Evolutionary conservation across 2,329 filamentous ascomycete species (phyloP).

Genomic region (Rosellinia necatrix): DNA sequence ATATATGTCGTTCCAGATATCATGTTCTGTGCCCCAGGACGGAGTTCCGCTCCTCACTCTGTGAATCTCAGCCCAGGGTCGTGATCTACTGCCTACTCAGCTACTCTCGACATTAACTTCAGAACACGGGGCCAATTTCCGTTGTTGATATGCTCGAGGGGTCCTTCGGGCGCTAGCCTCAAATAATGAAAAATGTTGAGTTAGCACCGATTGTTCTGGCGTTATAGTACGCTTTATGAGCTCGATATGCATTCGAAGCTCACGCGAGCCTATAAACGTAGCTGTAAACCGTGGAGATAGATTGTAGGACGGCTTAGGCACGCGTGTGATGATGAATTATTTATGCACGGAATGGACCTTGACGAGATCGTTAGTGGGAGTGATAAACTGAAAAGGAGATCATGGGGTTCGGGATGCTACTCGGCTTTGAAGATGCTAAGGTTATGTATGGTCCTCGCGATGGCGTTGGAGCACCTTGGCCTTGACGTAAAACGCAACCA

Average conservation of each 20-base stretch:
- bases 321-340: slow-evolving; percentile 42
- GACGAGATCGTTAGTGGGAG: slow-evolving; percentile 16
- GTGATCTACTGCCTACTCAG: slow-evolving; percentile 29
- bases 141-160: slow-evolving; percentile 38
- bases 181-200: slow-evolving; percentile 43
- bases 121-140: slow-evolving; percentile 36
- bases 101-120: slow-evolving; percentile 18
- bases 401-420: slow-evolving; percentile 38
- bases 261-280: slow-evolving; percentile 38
- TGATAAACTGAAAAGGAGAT: no score
- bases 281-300: slow-evolving; percentile 39
- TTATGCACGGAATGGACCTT: slow-evolving; percentile 38
- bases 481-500: slow-evolving; percentile 43
- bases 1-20: slow-evolving; percentile 42
- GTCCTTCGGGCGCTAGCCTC: slow-evolving; percentile 38
- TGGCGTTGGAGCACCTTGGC: slow-evolving; percentile 39
- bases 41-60: slow-evolving; percentile 10
- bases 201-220: slow-evolving; percentile 42
- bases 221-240: slow-evolving; percentile 36
- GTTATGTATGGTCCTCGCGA: slow-evolving; percentile 26
- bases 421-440: slow-evolving; percentile 42
- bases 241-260: slow-evolving; percentile 43
- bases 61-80: slow-evolving; percentile 38
- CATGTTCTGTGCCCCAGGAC: slow-evolving; percentile 35
- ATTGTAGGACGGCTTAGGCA: slow-evolving; percentile 40